Base-by-base conservation (phyloP, 139 green algal species). In the Closterium sp. region DNA sequence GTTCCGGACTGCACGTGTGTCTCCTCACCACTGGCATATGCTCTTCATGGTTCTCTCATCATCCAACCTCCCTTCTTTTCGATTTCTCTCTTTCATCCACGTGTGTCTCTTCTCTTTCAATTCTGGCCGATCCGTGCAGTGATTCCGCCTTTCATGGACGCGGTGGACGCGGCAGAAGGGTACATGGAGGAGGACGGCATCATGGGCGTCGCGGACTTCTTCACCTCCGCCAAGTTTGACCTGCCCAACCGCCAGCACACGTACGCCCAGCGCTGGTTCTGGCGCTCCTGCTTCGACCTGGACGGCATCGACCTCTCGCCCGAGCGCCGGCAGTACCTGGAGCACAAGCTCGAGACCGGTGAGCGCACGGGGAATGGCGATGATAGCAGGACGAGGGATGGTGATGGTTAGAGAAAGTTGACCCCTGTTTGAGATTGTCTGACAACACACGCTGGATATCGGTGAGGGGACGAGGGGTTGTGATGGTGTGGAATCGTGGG, bases 231-330 rank as follows among this genome's bases (percentile, higher is more conserved):
- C 89, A 98, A 98, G 93, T 99, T 98, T 89, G 98, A 99, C 94
- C 93, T 62, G 31, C 85, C 90, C n/a, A 87, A 87, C 85, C 7
- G 98, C 62, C 98, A 99, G 96, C 97, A 98, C 96, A 85, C 91
- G 89, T 99, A 97, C 96, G 24, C 90, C 24, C 95, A 97, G 21
- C 95, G 98, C 32, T 99, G 98, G 95, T 99, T 99, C 96, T 99
- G 98, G 98, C 96, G 97, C 95, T 97, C 92, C 62, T 94, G 95
- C 89, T 91, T 89, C 45, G 95, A 92, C 96, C 97, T 97, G 24
- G 98, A 99, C 95, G 97, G 97, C 95, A 99, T 99, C 89, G 98
- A 99, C 94, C 96, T 99, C 30, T 98, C 98, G 29, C 98, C 98
- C 28, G 98, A 99, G 95, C 94, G 98, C 3, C 95, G 98, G 29